A percentile compares a stretch with the other conserved stretches of the same genome.
Conservation (phyloP, 2,329 filamentous ascomycete species). For the Emergomyces pasteurianus region DNA sequence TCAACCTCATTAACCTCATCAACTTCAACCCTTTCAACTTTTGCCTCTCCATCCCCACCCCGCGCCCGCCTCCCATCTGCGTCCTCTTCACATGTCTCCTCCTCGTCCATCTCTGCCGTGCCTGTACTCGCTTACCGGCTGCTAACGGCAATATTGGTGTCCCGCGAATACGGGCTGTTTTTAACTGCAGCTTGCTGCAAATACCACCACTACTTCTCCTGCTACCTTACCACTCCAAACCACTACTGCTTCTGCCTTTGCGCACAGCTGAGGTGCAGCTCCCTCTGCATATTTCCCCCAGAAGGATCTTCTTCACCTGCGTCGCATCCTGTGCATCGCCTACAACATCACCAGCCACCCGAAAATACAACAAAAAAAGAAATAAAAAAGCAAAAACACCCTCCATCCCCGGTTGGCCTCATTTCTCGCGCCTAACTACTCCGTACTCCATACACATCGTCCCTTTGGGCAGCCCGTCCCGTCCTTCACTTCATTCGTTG, state of each 20-base stretch:
- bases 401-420: background rate
- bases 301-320: background rate
- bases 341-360: background rate
- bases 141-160: background rate
- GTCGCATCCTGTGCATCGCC: conserved; percentile 2
- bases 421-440: no score
- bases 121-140: background rate
- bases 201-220: no score
- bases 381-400: no score
- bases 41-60: no score
- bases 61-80: background rate
- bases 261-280: conserved; percentile 1
- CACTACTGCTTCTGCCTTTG: no score
- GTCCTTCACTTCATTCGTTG: background rate
- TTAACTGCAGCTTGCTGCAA: no score
- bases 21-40: no score
- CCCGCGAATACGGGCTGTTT: background rate
- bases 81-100: background rate
- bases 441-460: no score
- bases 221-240: no score
- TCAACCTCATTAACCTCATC: no score
- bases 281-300: background rate
- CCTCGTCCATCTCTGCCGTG: background rate
- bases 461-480: no score
- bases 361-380: no score